These are phyloP conservation scores for Moricandia arvensis DNA, from an alignment of 345 rosid genomes.

Conservation along the genomic window DNA sequence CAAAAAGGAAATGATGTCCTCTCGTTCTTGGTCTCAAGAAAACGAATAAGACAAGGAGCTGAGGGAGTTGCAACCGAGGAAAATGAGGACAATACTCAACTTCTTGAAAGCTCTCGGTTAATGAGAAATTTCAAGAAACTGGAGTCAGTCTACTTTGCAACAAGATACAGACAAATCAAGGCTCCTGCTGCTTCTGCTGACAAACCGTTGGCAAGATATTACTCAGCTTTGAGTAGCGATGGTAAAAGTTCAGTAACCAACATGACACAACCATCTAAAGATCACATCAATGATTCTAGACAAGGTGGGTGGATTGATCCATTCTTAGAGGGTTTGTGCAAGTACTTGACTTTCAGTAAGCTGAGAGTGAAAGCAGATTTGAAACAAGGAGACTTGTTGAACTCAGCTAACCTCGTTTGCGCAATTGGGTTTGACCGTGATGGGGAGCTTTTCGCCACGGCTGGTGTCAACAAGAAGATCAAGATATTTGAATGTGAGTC, in stretches of 20 bases:
- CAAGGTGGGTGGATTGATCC: slow-evolving; percentile 88
- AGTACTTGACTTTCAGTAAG: slow-evolving; percentile 75
- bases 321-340: slow-evolving; percentile 94
- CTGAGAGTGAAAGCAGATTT: slow-evolving; percentile 84
- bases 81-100: slow-evolving; percentile 44
- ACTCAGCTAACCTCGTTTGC: slow-evolving; percentile 86
- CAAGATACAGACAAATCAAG: slow-evolving; percentile 65
- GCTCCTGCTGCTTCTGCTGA: slow-evolving; percentile 36
- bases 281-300: slow-evolving; percentile 44
- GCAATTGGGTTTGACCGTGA: slow-evolving; percentile 86
- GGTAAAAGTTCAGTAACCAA: slow-evolving; percentile 78
- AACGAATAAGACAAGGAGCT: slow-evolving; percentile 57
- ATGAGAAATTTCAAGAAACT: slow-evolving; percentile 90
- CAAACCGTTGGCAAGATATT: slow-evolving; percentile 47
- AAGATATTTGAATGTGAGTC: slow-evolving; percentile 87
- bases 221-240: slow-evolving; percentile 57
- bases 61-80: slow-evolving; percentile 48
- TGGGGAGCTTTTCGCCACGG: slow-evolving; percentile 86
- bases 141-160: slow-evolving; percentile 77
- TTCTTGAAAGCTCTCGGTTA: slow-evolving; percentile 65
- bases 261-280: slow-evolving; percentile 47
- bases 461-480: slow-evolving; percentile 94
- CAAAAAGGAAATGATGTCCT: slow-evolving; percentile 58
- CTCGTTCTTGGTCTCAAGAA: slow-evolving; percentile 64
- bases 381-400: slow-evolving; percentile 89